phyloP scores from a whole-genome alignment of 306 rosid genomes.

The Cucurbita moschata region DNA sequence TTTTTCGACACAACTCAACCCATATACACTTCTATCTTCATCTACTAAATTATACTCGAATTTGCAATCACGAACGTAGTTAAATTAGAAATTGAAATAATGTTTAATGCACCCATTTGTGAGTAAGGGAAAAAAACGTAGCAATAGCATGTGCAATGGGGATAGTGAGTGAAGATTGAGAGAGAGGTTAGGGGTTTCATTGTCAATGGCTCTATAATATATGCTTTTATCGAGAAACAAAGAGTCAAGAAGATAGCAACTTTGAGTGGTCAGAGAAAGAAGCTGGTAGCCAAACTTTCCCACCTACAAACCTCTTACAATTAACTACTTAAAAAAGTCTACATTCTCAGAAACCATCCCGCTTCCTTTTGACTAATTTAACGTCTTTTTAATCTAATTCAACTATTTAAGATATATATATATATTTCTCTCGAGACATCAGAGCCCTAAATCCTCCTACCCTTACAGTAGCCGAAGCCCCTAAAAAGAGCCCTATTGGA shows the following conservation, averaged over 20 bases:
- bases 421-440: too few species aligned
- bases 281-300: conserved; percentile 85
- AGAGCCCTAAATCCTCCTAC: too few species aligned
- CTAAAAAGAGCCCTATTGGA: too few species aligned
- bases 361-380: background rate
- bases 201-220: background rate
- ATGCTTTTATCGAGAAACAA: background rate
- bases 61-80: too few species aligned
- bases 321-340: background rate
- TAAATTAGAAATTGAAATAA: too few species aligned
- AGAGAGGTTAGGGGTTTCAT: background rate
- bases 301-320: conserved; percentile 25
- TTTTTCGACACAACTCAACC: too few species aligned
- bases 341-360: background rate
- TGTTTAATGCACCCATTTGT: background rate
- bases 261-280: conserved; percentile 16
- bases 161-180: background rate
- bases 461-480: too few species aligned
- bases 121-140: background rate
- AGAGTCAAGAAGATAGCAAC: background rate
- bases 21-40: too few species aligned
- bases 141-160: background rate
- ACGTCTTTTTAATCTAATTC: too few species aligned
- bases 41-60: too few species aligned
- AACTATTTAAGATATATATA: too few species aligned